Percentiles rank a stretch among this genome's conserved stretches.
Evolutionary conservation across 2,329 filamentous ascomycete species (phyloP).

Genomic region (Penicillium paneum): DNA sequence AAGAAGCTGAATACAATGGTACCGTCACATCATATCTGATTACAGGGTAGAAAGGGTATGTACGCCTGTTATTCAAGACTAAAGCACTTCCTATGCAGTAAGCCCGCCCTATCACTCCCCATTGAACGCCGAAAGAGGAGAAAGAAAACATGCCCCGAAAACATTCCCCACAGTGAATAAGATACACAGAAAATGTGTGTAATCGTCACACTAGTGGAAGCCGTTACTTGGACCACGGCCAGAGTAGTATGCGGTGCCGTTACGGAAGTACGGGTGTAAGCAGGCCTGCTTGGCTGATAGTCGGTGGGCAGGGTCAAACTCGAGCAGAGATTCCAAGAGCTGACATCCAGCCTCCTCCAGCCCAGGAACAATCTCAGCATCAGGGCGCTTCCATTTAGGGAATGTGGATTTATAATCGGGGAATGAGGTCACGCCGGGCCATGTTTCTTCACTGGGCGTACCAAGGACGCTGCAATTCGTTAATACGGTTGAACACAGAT

Average conservation of each 20-base stretch:
- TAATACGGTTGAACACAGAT: not conserved
- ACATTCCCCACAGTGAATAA: conserved; percentile 13
- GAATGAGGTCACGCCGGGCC: conserved; percentile 92
- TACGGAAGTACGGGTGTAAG: conserved; percentile 75
- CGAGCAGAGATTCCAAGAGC: conserved; percentile 64
- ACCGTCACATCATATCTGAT: not conserved
- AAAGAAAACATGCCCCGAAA: conserved; percentile 15
- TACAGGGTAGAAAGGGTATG: conserved; percentile 25
- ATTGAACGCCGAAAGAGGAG: conserved; percentile 34
- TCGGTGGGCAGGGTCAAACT: conserved; percentile 81
- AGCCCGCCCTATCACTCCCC: conserved; percentile 30
- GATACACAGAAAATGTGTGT: conserved; percentile 14
- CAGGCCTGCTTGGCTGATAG: conserved; percentile 88
- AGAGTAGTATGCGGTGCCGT: conserved; percentile 49
- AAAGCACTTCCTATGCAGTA: conserved; percentile 32
- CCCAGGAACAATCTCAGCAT: conserved; percentile 64
- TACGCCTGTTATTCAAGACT: conserved; percentile 27
- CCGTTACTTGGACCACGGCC: conserved; percentile 41
- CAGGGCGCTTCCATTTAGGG: conserved; percentile 81
- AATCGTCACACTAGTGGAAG: conserved; percentile 34
- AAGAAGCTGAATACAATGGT: conserved; percentile 1
- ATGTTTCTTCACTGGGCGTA: conserved; percentile 75
- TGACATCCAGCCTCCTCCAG: conserved; percentile 62
- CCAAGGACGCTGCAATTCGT: conserved; percentile 62
- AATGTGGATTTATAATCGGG: conserved; percentile 91